phyloP scores from a whole-genome alignment of 306 rosid species.

The Malus sieversii region DNA sequence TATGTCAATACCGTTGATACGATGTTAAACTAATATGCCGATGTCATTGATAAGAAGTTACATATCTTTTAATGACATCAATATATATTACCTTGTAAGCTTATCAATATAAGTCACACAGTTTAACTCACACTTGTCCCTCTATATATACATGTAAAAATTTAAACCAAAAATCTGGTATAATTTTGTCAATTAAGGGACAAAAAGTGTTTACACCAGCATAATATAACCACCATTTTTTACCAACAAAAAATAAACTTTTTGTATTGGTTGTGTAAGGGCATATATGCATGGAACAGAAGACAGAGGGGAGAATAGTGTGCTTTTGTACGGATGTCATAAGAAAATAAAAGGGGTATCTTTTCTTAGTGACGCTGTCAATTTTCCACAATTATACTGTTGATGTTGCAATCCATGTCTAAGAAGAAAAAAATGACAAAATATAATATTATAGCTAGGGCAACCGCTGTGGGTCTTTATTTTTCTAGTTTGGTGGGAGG shows the following conservation, averaged over 20 bases:
- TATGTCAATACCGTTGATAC: no score
- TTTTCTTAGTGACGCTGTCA: slow-evolving; percentile 39
- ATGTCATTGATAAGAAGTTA: no score
- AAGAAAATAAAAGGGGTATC: slow-evolving; percentile 16
- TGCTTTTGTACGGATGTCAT: background rate
- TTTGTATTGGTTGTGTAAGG: background rate
- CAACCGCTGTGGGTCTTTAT: background rate
- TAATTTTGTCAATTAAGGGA: background rate
- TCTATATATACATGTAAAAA: no score
- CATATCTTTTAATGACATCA: no score
- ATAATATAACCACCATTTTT: no score
- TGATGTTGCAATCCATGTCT: slow-evolving; percentile 40
- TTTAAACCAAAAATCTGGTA: background rate
- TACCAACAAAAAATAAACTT: background rate
- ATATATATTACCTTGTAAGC: no score
- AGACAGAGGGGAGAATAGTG: background rate
- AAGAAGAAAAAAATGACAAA: slow-evolving; percentile 22
- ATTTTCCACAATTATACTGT: slow-evolving; percentile 50
- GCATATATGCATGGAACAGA: background rate
- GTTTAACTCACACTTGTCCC: no score
- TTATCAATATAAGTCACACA: no score
- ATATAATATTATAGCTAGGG: background rate
- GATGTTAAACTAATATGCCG: no score
- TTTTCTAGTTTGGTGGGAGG: slow-evolving; percentile 8
- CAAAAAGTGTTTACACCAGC: no score